Base-by-base conservation (phyloP, 805 yeast genomes). In the Pichia exigua region DNA sequence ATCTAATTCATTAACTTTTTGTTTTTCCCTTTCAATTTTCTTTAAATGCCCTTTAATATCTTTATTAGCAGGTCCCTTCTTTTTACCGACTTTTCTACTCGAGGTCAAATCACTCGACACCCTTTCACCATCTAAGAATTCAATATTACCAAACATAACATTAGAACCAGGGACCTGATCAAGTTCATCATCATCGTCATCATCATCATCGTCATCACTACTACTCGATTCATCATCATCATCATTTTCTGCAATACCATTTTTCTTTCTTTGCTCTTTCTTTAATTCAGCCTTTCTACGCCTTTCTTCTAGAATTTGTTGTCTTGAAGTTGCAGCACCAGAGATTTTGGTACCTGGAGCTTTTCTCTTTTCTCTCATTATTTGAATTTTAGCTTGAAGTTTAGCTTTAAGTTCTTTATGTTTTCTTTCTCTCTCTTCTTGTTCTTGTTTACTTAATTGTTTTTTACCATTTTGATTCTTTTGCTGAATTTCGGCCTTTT, bases 251-350 rank as follows among this genome's bases (percentile, higher is more conserved):
- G 74, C 74, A 43, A 59, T 62, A 48, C 66, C 60, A 18, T 62
- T 66, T 18, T 54, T 47, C 42, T 56, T 59, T 49, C 51, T 60
- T 46, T 55, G 61, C 59, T 60, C 70, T 57, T 64, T 68, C 54
- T 65, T 59, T 52, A 64, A 56, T 61, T 74, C 72, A 56, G 68
- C 65, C 50, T 73, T 71, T 58, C 70, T 73, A 60, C 82, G 85
- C 55, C 87, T 73, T 63, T 79, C 82, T 57, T 80, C 87, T 50
- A 87, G 65, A 41, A 85, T 74, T 65, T 86, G 91, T 58, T 89
- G 95, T 67, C 97, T 76, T 12, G 92, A 87, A 53, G 82, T 77
- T 17, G 91, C 90, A 0, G 96, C 94, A 24, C 97, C 96, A 5
- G 76, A 73, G 5, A 75, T 81, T 45, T 81, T 83, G 1, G 91